phyloP scores from a whole-genome alignment of 441 rosid species.

The Kokia cookei region DNA sequence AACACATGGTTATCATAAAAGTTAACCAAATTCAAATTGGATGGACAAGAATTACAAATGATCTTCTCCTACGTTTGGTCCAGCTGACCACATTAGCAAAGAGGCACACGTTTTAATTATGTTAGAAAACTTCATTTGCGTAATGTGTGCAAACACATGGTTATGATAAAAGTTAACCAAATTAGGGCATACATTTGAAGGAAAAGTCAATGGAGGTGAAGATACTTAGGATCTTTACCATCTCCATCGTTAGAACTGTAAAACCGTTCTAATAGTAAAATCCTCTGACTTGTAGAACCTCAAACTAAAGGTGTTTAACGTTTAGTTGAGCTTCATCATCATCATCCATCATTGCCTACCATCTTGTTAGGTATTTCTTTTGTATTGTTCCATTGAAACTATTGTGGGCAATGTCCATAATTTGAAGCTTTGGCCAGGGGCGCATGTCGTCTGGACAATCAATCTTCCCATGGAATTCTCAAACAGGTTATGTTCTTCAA shows the following conservation, averaged over 20 bases:
- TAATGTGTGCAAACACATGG: not conserved
- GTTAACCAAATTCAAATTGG: not conserved
- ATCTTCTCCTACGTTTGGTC: too few species aligned
- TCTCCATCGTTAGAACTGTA: constrained; percentile 29
- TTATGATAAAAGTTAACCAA: not conserved
- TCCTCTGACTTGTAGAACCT: not conserved
- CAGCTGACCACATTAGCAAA: not conserved
- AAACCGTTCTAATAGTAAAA: constrained; percentile 34
- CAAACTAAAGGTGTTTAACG: constrained; percentile 15
- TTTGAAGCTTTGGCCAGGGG: constrained; percentile 52
- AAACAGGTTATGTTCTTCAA: constrained; percentile 32
- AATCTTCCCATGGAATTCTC: constrained; percentile 30
- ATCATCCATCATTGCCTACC: constrained; percentile 41
- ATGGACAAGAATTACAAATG: too few species aligned
- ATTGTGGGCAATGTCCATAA: constrained; percentile 56
- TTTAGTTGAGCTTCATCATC: not conserved
- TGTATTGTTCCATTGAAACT: constrained; percentile 22
- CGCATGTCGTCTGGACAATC: constrained; percentile 14
- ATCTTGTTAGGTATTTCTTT: constrained; percentile 9
- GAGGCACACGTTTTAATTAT: not conserved
- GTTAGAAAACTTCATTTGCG: not conserved
- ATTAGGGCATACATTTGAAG: not conserved
- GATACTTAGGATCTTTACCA: constrained; percentile 37
- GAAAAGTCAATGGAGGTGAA: constrained; percentile 30
- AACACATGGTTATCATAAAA: not conserved